These are phyloP conservation scores for Botryotinia convoluta DNA, from an alignment of 2,329 filamentous ascomycete genomes.

Conservation along the genomic window DNA sequence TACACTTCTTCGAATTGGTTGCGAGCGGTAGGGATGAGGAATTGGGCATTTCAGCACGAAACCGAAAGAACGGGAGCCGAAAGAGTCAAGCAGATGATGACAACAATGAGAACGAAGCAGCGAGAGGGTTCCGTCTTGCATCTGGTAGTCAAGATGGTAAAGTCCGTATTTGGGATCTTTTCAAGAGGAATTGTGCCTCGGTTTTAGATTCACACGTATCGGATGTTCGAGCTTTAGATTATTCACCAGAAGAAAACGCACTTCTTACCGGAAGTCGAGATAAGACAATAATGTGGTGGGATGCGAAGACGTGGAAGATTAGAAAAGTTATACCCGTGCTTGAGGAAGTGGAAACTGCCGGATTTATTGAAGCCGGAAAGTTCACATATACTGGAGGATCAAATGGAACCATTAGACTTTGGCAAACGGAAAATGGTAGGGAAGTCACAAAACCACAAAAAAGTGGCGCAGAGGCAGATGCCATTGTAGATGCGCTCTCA, in stretches of 20 bases:
- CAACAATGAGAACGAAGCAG: constrained; percentile 49
- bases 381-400: constrained; percentile 83
- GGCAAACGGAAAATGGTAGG: constrained; percentile 72
- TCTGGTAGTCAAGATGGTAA: constrained; percentile 94
- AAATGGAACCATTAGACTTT: constrained; percentile 78
- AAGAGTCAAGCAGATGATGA: constrained; percentile 45
- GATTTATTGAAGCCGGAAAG: constrained; percentile 69
- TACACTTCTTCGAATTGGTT: constrained; percentile 84
- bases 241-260: constrained; percentile 68
- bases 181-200: constrained; percentile 74
- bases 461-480: constrained; percentile 57
- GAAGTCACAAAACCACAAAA: constrained; percentile 76
- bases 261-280: constrained; percentile 86
- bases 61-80: constrained; percentile 46
- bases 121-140: constrained; percentile 71
- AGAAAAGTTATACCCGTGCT: constrained; percentile 78
- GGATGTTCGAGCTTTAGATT: constrained; percentile 85
- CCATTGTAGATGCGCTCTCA: constrained; percentile 71
- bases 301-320: constrained; percentile 79
- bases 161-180: constrained; percentile 85
- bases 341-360: constrained; percentile 80
- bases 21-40: constrained; percentile 43
- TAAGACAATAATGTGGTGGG: constrained; percentile 93
- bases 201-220: constrained; percentile 92
- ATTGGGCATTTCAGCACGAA: constrained; percentile 39